Base-by-base conservation (phyloP, 169 alveolate species). In the Cryptosporidium andersoni region DNA sequence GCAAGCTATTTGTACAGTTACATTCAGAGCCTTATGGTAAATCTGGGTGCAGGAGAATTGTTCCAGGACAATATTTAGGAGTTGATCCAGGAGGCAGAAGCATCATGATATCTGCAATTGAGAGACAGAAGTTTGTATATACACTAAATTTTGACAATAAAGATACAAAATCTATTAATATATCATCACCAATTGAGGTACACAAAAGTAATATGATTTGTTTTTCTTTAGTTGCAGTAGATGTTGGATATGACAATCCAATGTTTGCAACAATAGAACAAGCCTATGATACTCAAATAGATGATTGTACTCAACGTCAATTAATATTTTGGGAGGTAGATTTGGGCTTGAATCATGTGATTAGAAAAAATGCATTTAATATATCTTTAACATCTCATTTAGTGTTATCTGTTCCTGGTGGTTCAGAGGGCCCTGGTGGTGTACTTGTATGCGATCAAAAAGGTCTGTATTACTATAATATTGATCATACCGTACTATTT, bases 1-100 rank as follows among this genome's bases (percentile, higher is more conserved):
- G 91, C 65, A 92, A 93, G 60, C 91, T 88, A 55, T 97, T 97
- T 89, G 94, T 94, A 47, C 91, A 96, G 64, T 95, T 97, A 36
- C 99, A 97, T 81, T 94, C 97, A 81, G 99, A 98, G 88, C 96
- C 99, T 9, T 98, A 92, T 91, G 99, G 99, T 1, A 97, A 97
- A 88, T 94, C 98, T 12, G 99, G 97, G n/a, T 94, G 94, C 55
- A 89, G 99, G 45, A 82, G 99, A 48, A 93, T 96, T 3, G 97
- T 96, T 4, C 99, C 99, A 5, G 99, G 99, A 1, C 98, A 98
- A 88, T 98, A 97, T 92, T 89, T 98, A 51, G 99, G 99, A 9
- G 98, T 96, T 40, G 99, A 98, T 89, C 99, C 99, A 5, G 97
- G 96, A 91, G 99, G 99, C 12, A 94, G 99, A 80, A 98, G 99